Base-by-base conservation (phyloP, 768 basidiomycete genomes). In the Phlegmacium glaucopus region DNA sequence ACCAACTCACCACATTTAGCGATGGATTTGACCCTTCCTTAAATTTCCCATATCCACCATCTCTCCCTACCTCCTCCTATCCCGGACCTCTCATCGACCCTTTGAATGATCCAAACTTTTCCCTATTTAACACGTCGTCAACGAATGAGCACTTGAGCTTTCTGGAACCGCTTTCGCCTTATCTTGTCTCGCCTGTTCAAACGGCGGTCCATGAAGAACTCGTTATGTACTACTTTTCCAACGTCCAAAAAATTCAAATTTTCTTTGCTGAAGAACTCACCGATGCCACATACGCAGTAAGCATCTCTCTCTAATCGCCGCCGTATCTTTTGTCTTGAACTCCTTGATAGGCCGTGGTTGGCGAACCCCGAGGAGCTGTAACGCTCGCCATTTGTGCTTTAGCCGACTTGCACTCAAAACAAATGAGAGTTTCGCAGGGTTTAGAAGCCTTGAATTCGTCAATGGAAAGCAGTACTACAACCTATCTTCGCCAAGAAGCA, bases 361-460 rank as follows among this genome's bases (percentile, higher is more conserved):
- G 79, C 58, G 77, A 88, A 44, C 85, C 85, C 16, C 77, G 76
- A 45, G 87, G 89, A 37, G 77, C 85, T 2, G 78, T 89, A 36
- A 79, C 85, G 5, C 79, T 81, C 61, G 83, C 87, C 5, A 75
- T 89, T 29, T 87, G 83, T 63, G 87, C 89, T n/a, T 72, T 90
- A 40, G 79, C 86, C 36, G 79, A 79, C 57, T 72, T 89, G 34
- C 87, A 90, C 61, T 76, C 77, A 56, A 80, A 76, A 50, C 78
- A 78, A 42, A 72, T 76, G 64, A 81, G 80, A 29, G 72, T 82
- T 25, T 74, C 80, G 18, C 78, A 79, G 51, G 84, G 84, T n/a
- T 63, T 80, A 39, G 78, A 86, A 58, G 67, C 75, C 39, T 72
- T 75, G 27, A 73, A 76, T 52, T 63, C 71, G 45, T 76, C 74